These are phyloP conservation scores for Penicillium lividum DNA, from an alignment of 495 filamentous ascomycete species.

Conservation along the genomic window DNA sequence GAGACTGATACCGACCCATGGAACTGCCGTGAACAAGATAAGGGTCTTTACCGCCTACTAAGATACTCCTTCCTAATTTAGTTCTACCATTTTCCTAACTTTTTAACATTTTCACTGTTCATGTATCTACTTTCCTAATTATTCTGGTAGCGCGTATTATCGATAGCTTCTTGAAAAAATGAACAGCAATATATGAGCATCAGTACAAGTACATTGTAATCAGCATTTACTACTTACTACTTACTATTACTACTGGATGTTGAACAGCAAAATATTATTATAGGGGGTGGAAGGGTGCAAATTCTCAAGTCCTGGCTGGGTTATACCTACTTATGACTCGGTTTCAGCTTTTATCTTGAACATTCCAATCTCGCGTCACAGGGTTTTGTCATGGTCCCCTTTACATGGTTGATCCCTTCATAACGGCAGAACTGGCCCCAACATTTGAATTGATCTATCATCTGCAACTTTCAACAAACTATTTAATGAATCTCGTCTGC, in stretches of 20 bases:
- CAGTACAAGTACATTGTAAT: neutral
- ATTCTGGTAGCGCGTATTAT: no score
- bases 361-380: slow-evolving; percentile 17
- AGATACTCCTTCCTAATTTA: no score
- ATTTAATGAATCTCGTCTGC: neutral
- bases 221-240: neutral
- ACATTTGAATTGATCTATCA: neutral
- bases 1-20: neutral
- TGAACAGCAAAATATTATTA: no score
- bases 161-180: no score
- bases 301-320: neutral
- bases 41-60: no score
- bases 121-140: no score
- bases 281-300: no score
- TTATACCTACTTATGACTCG: neutral
- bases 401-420: slow-evolving; percentile 23
- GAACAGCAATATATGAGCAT: no score
- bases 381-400: slow-evolving; percentile 10
- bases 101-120: no score
- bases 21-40: neutral
- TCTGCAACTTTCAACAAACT: neutral
- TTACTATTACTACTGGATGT: no score
- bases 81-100: no score
- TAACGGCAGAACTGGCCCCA: slow-evolving; percentile 1
- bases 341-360: neutral